These are phyloP conservation scores for Suillus subluteus DNA, from an alignment of 768 basidiomycete species.

Conservation along the genomic window DNA sequence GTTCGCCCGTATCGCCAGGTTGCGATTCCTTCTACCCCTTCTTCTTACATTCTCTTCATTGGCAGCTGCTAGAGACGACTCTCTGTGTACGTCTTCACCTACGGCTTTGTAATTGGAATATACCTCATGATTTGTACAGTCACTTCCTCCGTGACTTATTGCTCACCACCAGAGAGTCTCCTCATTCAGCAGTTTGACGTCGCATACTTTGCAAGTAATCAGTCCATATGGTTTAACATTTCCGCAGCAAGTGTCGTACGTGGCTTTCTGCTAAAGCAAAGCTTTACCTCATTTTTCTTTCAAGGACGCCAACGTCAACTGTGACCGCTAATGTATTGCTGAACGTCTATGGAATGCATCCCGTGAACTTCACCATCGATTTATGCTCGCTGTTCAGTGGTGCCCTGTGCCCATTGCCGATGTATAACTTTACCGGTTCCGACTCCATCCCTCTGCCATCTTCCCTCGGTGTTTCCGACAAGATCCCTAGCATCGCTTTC, in stretches of 20 bases:
- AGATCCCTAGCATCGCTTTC: conserved; percentile 82
- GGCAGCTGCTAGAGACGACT: conserved; percentile 53
- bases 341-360: conserved; percentile 86
- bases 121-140: conserved; percentile 44
- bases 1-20: conserved; percentile 73
- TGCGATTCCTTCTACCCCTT: conserved; percentile 59
- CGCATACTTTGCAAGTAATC: conserved; percentile 67
- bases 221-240: conserved; percentile 82
- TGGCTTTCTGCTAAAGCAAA: conserved; percentile 23
- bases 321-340: conserved; percentile 82
- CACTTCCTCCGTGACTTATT: conserved; percentile 89
- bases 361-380: conserved; percentile 84
- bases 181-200: conserved; percentile 81
- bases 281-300: conserved; percentile 14
- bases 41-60: conserved; percentile 42
- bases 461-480: conserved; percentile 54
- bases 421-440: conserved; percentile 87
- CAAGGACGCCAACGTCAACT: conserved; percentile 74
- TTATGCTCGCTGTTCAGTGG: conserved; percentile 80
- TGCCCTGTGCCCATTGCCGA: conserved; percentile 79
- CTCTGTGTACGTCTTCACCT: conserved; percentile 56
- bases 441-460: conserved; percentile 68
- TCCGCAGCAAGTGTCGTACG: conserved; percentile 85
- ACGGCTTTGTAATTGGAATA: conserved; percentile 9
- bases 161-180: conserved; percentile 76